Evolutionary conservation across 78 protist genomes (phyloP).

Genomic region (Chrysochromulina parva): DNA sequence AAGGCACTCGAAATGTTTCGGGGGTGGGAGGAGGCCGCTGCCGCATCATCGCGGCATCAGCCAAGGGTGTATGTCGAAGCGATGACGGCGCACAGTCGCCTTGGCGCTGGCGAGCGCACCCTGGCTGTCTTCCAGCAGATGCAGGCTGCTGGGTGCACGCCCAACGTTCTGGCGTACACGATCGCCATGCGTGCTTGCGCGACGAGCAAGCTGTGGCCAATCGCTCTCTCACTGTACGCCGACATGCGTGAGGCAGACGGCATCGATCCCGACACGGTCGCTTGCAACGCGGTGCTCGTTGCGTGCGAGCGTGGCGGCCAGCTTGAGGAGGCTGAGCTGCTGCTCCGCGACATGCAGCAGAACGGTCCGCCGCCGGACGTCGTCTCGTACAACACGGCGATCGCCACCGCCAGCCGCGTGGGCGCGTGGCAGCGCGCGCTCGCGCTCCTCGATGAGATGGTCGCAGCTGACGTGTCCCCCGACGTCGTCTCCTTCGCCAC

Average conservation of each 20-base stretch:
- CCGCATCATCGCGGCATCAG: too few relatives aligned
- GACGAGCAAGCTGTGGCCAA: not conserved
- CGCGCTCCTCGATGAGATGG: not conserved
- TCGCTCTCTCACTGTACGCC: not conserved
- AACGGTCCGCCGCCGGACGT: not conserved
- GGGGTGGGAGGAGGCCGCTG: too few relatives aligned
- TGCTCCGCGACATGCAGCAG: not conserved
- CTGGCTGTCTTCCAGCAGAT: not conserved
- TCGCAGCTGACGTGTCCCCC: not conserved
- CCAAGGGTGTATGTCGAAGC: too few relatives aligned
- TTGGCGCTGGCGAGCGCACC: not conserved
- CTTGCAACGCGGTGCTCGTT: not conserved
- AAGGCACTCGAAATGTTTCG: too few relatives aligned
- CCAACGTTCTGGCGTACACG: not conserved
- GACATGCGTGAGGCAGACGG: not conserved
- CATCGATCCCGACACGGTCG: not conserved
- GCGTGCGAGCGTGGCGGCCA: constrained; percentile 20
- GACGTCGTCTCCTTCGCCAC: not conserved
- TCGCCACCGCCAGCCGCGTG: not conserved
- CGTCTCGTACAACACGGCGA: not conserved
- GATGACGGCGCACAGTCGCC: not conserved
- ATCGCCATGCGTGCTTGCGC: constrained; percentile 6
- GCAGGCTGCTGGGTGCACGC: not conserved
- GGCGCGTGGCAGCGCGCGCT: not conserved
- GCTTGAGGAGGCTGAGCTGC: not conserved